Evolutionary conservation across 2,329 filamentous ascomycete species (phyloP).

Genomic region (Talaromyces sp.): DNA sequence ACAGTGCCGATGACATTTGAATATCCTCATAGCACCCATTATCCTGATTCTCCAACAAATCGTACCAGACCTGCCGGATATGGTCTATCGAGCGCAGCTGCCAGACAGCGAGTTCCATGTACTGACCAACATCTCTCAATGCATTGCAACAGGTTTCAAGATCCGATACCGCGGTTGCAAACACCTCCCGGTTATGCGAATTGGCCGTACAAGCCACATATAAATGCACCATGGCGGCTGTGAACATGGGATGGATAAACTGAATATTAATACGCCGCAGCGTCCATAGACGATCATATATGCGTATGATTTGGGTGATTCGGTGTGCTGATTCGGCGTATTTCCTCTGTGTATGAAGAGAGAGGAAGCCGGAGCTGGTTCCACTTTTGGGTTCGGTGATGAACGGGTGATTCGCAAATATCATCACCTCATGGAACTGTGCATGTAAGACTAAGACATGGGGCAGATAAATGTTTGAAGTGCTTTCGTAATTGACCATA

Average conservation of each 20-base stretch:
- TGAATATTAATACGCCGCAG: slow-evolving; percentile 15
- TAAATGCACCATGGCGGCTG: slow-evolving; percentile 13
- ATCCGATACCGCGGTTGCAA: slow-evolving; percentile 8
- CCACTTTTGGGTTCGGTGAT: slow-evolving; percentile 9
- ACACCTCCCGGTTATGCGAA: slow-evolving; percentile 3
- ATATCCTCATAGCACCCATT: background rate
- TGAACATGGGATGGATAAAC: slow-evolving; percentile 15
- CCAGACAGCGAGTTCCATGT: slow-evolving; percentile 9
- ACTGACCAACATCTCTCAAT: slow-evolving; percentile 10
- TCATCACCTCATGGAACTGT: slow-evolving; percentile 14
- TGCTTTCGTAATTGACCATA: background rate
- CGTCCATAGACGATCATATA: slow-evolving; percentile 12
- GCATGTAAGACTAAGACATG: slow-evolving; percentile 15
- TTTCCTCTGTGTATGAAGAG: slow-evolving; percentile 4
- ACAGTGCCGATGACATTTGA: background rate
- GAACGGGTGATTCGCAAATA: slow-evolving; percentile 16
- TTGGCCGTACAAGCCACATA: slow-evolving; percentile 13
- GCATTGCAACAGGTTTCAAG: slow-evolving; percentile 14
- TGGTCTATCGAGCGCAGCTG: slow-evolving; percentile 10
- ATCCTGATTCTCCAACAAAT: slow-evolving; percentile 7
- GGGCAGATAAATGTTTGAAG: slow-evolving; percentile 12
- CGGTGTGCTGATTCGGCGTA: slow-evolving; percentile 9
- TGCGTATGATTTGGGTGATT: slow-evolving; percentile 9
- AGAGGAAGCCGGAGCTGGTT: background rate
- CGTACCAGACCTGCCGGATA: slow-evolving; percentile 10